These are phyloP conservation scores for Zygosaccharomyces gambellarensis DNA, from an alignment of 805 yeast species.

Conservation along the genomic window DNA sequence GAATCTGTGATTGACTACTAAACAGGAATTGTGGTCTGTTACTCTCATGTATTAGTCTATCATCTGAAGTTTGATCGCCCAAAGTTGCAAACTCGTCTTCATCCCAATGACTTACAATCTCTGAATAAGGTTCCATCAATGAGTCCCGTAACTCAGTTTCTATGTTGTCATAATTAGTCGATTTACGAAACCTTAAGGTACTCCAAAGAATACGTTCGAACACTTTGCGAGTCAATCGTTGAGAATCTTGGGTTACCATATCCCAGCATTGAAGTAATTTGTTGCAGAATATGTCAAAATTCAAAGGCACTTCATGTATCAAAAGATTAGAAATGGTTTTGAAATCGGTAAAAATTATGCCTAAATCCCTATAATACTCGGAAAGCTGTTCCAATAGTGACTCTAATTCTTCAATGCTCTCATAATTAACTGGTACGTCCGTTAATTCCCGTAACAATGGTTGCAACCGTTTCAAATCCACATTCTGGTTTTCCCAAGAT, in stretches of 20 bases:
- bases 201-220: constrained; percentile 20
- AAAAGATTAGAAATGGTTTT: constrained; percentile 12
- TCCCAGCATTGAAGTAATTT: constrained; percentile 32
- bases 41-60: not conserved
- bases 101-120: constrained; percentile 28
- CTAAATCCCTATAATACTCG: constrained; percentile 21
- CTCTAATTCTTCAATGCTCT: constrained; percentile 23
- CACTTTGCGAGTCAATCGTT: constrained; percentile 16
- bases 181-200: constrained; percentile 13
- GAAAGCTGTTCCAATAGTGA: constrained; percentile 28
- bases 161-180: constrained; percentile 6
- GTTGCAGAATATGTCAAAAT: constrained; percentile 23
- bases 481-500: constrained; percentile 9
- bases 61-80: not conserved
- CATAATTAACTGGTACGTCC: constrained; percentile 11
- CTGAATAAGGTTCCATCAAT: constrained; percentile 14
- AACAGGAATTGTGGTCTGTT: constrained; percentile 19
- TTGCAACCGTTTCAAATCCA: constrained; percentile 5
- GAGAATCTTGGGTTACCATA: constrained; percentile 16
- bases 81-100: constrained; percentile 8
- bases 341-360: constrained; percentile 20
- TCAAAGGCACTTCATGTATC: constrained; percentile 17
- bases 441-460: constrained; percentile 16
- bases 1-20: constrained; percentile 28
- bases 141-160: constrained; percentile 6